Evolutionary conservation across 2,329 filamentous ascomycete genomes (phyloP), one percentile per base, ranked within the genome.

Genomic region (Zasmidium cellare): DNA sequence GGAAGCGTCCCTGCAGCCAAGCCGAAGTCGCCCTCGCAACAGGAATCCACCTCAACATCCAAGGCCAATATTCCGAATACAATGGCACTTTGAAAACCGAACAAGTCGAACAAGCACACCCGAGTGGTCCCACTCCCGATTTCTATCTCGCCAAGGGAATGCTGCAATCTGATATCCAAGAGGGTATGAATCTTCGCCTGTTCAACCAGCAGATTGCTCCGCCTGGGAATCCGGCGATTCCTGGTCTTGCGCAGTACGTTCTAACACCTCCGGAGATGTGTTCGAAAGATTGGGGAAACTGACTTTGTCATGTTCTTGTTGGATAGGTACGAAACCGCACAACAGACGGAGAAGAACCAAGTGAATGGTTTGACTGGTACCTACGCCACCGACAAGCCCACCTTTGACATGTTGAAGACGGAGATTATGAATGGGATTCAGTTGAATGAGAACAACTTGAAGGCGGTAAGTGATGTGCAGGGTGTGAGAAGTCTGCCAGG

Each of bases 41-140:
- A 14, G 65, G 65, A 28, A 67, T 67, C 49, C 65, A 67, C 51
- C 54, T 67, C 35, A 65, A 65, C 46, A 67, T 67, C 55, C 56
- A 65, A 41, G 65, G 54, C 22, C 65, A 65, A 53, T 62, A 56
- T 46, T 28, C 2, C 7, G 64, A 66, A 45, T 66, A 59, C 62
- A 67, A 67, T 49, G 59, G 56, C 51, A 65, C 61, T 1, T 18
- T 31, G 31, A 41, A 18, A 35, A 50, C 64, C 22, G 56, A 59
- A 23, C n/a, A 57, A 35, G 47, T 60, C 47, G 61, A 67, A 52
- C n/a, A 46, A 16, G 45, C 47, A 3, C n/a, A 50, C 20, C 50
- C 52, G 11, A 23, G 49, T 49, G 48, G 61, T 31, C 25, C 28
- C 12, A 56, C 47, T 9, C 41, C 54, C 11, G 55, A 49, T 3